These are phyloP conservation scores for Nothophaeocryptopus gaeumannii DNA, from an alignment of 2,329 filamentous ascomycete genomes.

Conservation along the genomic window DNA sequence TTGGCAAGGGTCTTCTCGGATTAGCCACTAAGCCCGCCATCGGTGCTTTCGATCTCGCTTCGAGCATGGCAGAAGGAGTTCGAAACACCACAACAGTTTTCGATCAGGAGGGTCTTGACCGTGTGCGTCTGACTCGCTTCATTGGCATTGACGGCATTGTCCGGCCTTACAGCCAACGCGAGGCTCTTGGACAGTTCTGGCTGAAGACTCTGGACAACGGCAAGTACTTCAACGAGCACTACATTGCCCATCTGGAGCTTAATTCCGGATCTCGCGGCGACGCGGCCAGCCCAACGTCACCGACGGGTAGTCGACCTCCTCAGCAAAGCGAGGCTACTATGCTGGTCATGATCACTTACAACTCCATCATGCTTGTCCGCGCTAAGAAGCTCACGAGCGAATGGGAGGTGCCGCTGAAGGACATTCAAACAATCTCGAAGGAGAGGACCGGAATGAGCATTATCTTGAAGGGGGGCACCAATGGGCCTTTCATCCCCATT, in stretches of 20 bases:
- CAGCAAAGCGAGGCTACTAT: slow-evolving; percentile 49
- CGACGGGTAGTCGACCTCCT: slow-evolving; percentile 7
- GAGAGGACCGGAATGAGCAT: slow-evolving; percentile 92
- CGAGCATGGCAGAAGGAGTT: slow-evolving; percentile 94
- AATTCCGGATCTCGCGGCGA: slow-evolving; percentile 65
- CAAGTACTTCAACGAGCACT: slow-evolving; percentile 95
- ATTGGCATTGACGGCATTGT: slow-evolving; percentile 91
- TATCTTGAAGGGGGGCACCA: slow-evolving; percentile 81
- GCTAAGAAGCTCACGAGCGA: slow-evolving; percentile 82
- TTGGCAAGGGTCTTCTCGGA: slow-evolving; percentile 90
- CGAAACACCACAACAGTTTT: slow-evolving; percentile 99
- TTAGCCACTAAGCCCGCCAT: slow-evolving; percentile 97
- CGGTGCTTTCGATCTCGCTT: slow-evolving; percentile 93
- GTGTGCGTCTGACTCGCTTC: slow-evolving; percentile 88
- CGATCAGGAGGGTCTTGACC: slow-evolving; percentile 88
- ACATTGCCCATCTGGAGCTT: slow-evolving; percentile 93
- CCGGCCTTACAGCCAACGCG: slow-evolving; percentile 87
- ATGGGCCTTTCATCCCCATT: slow-evolving; percentile 92
- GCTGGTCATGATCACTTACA: slow-evolving; percentile 62
- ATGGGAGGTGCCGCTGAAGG: slow-evolving; percentile 94
- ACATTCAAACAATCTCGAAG: slow-evolving; percentile 95
- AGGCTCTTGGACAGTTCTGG: slow-evolving; percentile 97
- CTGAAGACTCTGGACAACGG: slow-evolving; percentile 97
- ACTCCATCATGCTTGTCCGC: slow-evolving; percentile 82
- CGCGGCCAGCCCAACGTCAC: slow-evolving; percentile 16